A percentile compares a stretch with the other conserved stretches of the same genome.
Evolutionary conservation across 305 asterid species (phyloP).

Genomic region (Fraxinus angustifolia): DNA sequence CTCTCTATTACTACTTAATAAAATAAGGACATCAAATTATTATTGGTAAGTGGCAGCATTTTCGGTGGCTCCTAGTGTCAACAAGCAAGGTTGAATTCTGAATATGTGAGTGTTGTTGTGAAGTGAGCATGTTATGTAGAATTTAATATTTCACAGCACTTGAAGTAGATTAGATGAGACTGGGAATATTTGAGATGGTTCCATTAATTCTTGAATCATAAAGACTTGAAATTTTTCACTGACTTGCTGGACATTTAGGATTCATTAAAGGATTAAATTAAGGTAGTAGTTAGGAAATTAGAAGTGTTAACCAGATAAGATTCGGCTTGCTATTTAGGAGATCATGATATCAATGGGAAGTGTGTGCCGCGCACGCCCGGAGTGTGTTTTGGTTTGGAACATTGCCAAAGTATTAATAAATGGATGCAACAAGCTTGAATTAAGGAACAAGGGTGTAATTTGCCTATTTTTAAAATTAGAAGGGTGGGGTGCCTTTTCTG

Average conservation of each 20-base stretch:
- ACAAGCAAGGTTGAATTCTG: background rate
- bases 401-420: background rate
- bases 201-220: background rate
- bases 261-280: background rate
- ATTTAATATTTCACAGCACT: background rate
- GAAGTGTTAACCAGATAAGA: background rate
- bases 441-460: background rate
- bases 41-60: background rate
- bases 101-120: slow-evolving; percentile 1
- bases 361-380: background rate
- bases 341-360: background rate
- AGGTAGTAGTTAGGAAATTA: background rate
- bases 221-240: background rate
- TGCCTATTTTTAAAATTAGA: background rate
- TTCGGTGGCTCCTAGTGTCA: slow-evolving; percentile 1
- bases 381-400: background rate
- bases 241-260: background rate
- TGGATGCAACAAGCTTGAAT: background rate
- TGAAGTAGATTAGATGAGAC: background rate
- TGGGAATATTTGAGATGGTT: background rate
- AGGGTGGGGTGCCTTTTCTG: background rate
- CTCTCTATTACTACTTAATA: background rate
- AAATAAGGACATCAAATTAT: background rate
- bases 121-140: background rate
- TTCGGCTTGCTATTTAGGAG: background rate